Percentiles rank a stretch among this genome's conserved stretches.
Evolutionary conservation across 2,329 filamentous ascomycete genomes (phyloP).

Genomic region (Didymellaceae sp.): DNA sequence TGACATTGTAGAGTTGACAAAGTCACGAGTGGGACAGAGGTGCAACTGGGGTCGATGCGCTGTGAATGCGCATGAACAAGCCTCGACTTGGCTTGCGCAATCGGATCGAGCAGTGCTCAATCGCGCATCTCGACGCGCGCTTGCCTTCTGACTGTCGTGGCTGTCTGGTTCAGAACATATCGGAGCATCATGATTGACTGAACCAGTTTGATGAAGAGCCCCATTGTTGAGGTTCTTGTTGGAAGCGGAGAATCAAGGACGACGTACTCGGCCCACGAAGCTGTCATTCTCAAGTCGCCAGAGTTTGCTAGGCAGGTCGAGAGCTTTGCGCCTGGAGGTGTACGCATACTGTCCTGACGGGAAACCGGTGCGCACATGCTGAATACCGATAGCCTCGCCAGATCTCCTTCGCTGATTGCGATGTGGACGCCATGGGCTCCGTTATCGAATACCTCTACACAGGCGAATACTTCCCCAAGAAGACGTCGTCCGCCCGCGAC

Average conservation of each 20-base stretch:
- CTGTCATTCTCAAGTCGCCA: slow-evolving; percentile 74
- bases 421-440: slow-evolving; percentile 76
- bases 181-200: slow-evolving; percentile 2
- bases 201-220: slow-evolving; percentile 55
- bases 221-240: slow-evolving; percentile 55
- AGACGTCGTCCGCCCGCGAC: slow-evolving; percentile 65
- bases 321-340: slow-evolving; percentile 67
- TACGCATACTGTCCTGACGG: slow-evolving; percentile 52
- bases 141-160: not conserved
- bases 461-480: slow-evolving; percentile 79
- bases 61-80: too few relatives aligned
- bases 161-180: not conserved
- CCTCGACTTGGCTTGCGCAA: too few relatives aligned
- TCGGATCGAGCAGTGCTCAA: too few relatives aligned
- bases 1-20: not conserved
- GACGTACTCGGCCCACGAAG: slow-evolving; percentile 79
- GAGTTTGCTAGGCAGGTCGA: slow-evolving; percentile 72
- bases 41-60: not conserved
- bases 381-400: slow-evolving; percentile 60
- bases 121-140: not conserved
- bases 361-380: not conserved
- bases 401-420: slow-evolving; percentile 71
- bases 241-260: slow-evolving; percentile 63
- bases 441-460: slow-evolving; percentile 87
- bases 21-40: not conserved